These are phyloP conservation scores for Ophioceras dolichostomum DNA, from an alignment of 2,329 filamentous ascomycete species.

Conservation along the genomic window DNA sequence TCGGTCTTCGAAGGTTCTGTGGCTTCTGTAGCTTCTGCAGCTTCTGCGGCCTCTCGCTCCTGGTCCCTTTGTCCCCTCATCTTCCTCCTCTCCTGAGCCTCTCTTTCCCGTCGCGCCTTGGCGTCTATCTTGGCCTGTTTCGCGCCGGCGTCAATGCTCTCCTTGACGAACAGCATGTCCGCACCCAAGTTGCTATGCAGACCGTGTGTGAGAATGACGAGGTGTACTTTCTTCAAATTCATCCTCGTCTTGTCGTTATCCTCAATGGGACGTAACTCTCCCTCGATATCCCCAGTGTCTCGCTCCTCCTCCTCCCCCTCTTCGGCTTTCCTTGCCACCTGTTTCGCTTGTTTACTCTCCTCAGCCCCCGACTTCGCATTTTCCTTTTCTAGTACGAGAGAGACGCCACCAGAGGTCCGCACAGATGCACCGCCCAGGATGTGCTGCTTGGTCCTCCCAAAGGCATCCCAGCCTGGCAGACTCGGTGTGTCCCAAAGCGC, in stretches of 20 bases:
- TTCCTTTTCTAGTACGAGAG: too few relatives aligned
- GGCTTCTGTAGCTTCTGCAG: too few relatives aligned
- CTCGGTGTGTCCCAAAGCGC: slow-evolving; percentile 87
- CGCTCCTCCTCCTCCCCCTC: too few relatives aligned
- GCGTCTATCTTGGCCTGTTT: slow-evolving; percentile 61
- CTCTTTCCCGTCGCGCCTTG: slow-evolving; percentile 43
- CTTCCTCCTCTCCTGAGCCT: slow-evolving; percentile 29
- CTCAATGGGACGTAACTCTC: too few relatives aligned
- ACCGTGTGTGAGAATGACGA: slow-evolving; percentile 88
- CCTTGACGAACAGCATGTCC: slow-evolving; percentile 95
- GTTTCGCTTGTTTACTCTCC: slow-evolving; percentile 24
- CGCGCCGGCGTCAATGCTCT: slow-evolving; percentile 82
- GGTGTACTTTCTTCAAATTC: slow-evolving; percentile 72
- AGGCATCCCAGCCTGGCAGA: slow-evolving; percentile 42
- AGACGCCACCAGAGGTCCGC: too few relatives aligned
- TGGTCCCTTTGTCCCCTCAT: slow-evolving; percentile 18
- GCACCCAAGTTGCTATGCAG: slow-evolving; percentile 90
- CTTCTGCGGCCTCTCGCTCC: slow-evolving; percentile 4
- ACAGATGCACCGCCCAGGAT: too few relatives aligned
- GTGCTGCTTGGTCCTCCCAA: neutral
- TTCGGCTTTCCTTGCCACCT: too few relatives aligned
- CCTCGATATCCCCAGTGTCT: too few relatives aligned
- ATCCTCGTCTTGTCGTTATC: too few relatives aligned
- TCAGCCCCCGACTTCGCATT: too few relatives aligned
- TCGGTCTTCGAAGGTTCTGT: too few relatives aligned